These are phyloP conservation scores for Chenopodium formosanum DNA, from an alignment of 148 eudicot genomes.

Conservation along the genomic window DNA sequence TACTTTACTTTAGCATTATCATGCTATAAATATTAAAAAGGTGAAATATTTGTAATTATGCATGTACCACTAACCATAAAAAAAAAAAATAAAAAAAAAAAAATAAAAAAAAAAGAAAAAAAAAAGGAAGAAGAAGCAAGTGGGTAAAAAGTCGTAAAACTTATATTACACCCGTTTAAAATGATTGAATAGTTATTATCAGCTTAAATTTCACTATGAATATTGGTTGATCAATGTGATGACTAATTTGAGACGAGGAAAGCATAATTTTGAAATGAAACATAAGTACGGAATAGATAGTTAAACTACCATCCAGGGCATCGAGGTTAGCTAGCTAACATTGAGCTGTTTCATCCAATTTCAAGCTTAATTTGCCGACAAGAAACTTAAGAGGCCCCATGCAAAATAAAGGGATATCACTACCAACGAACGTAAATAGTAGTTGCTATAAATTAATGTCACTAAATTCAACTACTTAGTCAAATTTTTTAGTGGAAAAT, in stretches of 20 bases:
- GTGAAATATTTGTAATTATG: background rate
- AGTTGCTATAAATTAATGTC: background rate
- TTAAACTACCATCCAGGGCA: background rate
- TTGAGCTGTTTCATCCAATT: background rate
- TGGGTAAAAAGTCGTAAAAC: too few relatives aligned
- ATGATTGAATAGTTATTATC: too few relatives aligned
- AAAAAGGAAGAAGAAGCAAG: fast-evolving
- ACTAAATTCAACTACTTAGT: background rate
- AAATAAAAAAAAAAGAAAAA: too few relatives aligned
- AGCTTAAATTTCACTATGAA: too few relatives aligned
- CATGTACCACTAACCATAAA: background rate
- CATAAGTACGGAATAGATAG: background rate
- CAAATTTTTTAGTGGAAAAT: background rate
- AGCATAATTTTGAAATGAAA: too few relatives aligned
- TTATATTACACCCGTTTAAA: too few relatives aligned
- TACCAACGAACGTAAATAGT: background rate
- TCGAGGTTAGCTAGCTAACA: background rate
- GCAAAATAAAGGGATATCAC: background rate
- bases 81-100: too few relatives aligned
- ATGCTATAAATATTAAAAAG: too few relatives aligned
- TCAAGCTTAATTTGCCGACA: background rate
- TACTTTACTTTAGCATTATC: background rate
- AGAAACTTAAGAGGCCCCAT: background rate
- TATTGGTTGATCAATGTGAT: too few relatives aligned
- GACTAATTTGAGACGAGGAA: too few relatives aligned